These are phyloP conservation scores for Bryum argenteum DNA, from an alignment of 225 moss, liverwort and hornwort genomes.

Conservation along the genomic window DNA sequence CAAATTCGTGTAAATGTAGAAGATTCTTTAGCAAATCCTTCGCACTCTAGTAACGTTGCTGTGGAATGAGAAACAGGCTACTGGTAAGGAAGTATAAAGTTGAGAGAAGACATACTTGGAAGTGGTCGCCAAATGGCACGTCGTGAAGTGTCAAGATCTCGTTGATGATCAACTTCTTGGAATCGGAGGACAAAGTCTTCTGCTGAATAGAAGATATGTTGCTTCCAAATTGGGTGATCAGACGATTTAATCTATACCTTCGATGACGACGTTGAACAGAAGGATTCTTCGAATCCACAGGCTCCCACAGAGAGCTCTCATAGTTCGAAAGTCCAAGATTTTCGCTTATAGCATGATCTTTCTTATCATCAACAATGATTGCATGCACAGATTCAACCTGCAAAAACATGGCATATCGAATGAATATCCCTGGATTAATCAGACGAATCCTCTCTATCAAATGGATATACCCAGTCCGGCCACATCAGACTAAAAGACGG, in stretches of 20 bases:
- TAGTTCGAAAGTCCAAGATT: constrained; percentile 63
- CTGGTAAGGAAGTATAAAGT: not conserved
- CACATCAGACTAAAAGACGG: not conserved
- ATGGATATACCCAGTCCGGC: not conserved
- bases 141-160: constrained; percentile 82
- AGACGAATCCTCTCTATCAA: not conserved
- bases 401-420: constrained; percentile 15
- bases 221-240: constrained; percentile 75
- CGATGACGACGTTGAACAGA: constrained; percentile 63
- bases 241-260: constrained; percentile 58
- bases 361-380: constrained; percentile 34
- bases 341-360: constrained; percentile 55
- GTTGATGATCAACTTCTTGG: constrained; percentile 45
- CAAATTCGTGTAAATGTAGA: no score
- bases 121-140: constrained; percentile 85
- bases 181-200: constrained; percentile 48
- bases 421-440: constrained; percentile 7
- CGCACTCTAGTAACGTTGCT: no score
- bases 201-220: constrained; percentile 71
- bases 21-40: no score
- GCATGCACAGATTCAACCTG: constrained; percentile 52
- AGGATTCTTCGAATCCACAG: constrained; percentile 49
- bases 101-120: constrained; percentile 50
- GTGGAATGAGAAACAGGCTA: not conserved
- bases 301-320: constrained; percentile 69